Conservation (phyloP, 225 moss, liverwort and hornwort genomes). For the Marchantia polymorpha region DNA sequence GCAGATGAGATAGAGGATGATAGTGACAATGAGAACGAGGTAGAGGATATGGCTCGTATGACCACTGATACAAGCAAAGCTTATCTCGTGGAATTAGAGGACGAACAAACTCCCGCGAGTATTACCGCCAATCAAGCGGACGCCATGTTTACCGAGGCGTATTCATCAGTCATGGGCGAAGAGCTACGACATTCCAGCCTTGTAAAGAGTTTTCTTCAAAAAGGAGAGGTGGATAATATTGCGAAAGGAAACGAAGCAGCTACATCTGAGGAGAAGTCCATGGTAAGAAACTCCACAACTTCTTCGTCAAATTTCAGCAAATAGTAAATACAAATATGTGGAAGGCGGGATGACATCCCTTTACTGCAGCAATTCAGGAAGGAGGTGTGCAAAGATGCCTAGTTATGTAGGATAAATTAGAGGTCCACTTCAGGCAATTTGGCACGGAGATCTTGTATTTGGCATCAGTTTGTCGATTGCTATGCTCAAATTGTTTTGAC, state of each 20-base stretch:
- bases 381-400: background rate
- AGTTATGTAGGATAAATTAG: background rate
- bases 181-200: slow-evolving; percentile 71
- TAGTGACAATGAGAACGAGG: slow-evolving; percentile 50
- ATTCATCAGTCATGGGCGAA: slow-evolving; percentile 58
- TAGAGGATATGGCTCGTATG: slow-evolving; percentile 28
- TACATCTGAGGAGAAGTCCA: slow-evolving; percentile 24
- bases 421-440: no score
- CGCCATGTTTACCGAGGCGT: slow-evolving; percentile 64
- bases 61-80: slow-evolving; percentile 39
- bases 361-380: background rate
- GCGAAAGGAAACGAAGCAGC: background rate
- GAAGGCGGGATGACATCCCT: background rate
- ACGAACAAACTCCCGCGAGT: slow-evolving; percentile 4
- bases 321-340: background rate
- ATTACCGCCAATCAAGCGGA: slow-evolving; percentile 26
- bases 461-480: no score
- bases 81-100: slow-evolving; percentile 4
- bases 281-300: slow-evolving; percentile 15
- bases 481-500: no score
- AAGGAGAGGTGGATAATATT: slow-evolving; percentile 21
- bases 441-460: no score
- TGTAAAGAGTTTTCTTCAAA: slow-evolving; percentile 63
- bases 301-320: background rate
- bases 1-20: slow-evolving; percentile 46